Evolutionary conservation across 2,329 filamentous ascomycete species (phyloP), one percentile per base, ranked within the genome.

Genomic region (Diaporthe citrichinensis): DNA sequence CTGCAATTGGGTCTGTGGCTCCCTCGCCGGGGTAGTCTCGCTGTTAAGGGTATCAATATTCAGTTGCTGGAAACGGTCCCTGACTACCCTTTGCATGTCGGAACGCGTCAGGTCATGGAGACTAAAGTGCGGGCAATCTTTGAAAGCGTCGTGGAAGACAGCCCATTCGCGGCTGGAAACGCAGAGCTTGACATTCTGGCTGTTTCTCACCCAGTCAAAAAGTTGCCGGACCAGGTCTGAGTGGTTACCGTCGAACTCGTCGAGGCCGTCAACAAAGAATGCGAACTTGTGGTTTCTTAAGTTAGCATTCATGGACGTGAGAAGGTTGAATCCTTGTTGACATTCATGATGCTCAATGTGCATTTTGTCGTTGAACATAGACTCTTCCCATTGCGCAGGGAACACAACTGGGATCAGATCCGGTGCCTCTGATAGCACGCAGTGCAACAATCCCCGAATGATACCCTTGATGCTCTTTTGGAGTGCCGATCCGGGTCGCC

Each of bases 211-310:
- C 62, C 62, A 68, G 23, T 20, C 44, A 36, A 68, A 51, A 36
- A 68, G 28, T n/a, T 51, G 62, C 2, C 44, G 31, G 41, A 51
- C 28, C 2, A 68, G 44, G 12, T 53, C 41, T 51, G 62, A 36
- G 44, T 68, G 44, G 23, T 68, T 68, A 3, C 46, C 44, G 5
- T 68, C 44, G 28, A 68, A 68, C 31, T 68, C 62, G 46, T 68
- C 62, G 25, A 68, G 62, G 23, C 62, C 62, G 28, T 68, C 62
- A 8, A 68, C 7, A 17, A 68, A 68, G 44, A 68, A 53, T n/a
- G 31, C 62, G 12, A 68, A 68, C 14, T 68, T 68, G 25, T 53
- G 28, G 20, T 25, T 59, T 9, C 10, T 59, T 2, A 2, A 14
- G 34, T 25, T 25, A 14, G 23, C 4, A 25, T 39, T 59, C 10